Base-by-base conservation (phyloP, 2,329 filamentous ascomycete species). In the Allantophomopsis cytisporea region DNA sequence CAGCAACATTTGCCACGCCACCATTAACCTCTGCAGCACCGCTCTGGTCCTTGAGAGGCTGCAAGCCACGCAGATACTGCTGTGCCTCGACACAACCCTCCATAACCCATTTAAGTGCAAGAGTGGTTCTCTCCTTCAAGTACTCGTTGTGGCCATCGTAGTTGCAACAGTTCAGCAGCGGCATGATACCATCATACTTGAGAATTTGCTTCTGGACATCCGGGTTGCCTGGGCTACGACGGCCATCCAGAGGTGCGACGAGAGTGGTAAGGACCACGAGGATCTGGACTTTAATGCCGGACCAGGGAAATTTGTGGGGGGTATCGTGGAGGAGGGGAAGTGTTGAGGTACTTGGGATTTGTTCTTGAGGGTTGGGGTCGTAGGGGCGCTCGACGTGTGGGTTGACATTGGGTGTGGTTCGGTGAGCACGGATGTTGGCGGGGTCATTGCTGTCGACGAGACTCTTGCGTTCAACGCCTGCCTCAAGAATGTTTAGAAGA, bases 91-190 rank as follows among this genome's bases (percentile, higher is more conserved):
- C 72, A 43, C 79, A 85, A 11, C 80, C 81, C 49, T 84, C 80
- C 61, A 84, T 73, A 5, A 83, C 66, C 71, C 78, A 93, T 55
- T 89, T 88, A n/a, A 93, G 69, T 48, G 83, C 88, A 55, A 94
- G 79, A 37, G 88, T 85, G 2, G 86, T 84, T 47, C 88, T 83
- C 58, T 96, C 89, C 52, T 89, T 85, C 46, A 94, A 88, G 55
- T 89, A 95, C 1, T 87, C 86, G 54, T 95, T 95, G 60, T 94
- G 78, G 49, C 89, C 86, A 54, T 96, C 89, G 55, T 91, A 91
- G 23, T 79, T 74, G 51, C 87, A 95, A 60, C 87, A 94, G 53
- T 87, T 87, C 13, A 95, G 72, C 15, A 96, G 71, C 0, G 84
- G 80, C 48, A 94, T 83, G 34, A 96, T 83, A 33, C 89, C 89